phyloP scores from a whole-genome alignment of 371 early-diverging fungal genomes.

The Dinochytrium kinnereticum region DNA sequence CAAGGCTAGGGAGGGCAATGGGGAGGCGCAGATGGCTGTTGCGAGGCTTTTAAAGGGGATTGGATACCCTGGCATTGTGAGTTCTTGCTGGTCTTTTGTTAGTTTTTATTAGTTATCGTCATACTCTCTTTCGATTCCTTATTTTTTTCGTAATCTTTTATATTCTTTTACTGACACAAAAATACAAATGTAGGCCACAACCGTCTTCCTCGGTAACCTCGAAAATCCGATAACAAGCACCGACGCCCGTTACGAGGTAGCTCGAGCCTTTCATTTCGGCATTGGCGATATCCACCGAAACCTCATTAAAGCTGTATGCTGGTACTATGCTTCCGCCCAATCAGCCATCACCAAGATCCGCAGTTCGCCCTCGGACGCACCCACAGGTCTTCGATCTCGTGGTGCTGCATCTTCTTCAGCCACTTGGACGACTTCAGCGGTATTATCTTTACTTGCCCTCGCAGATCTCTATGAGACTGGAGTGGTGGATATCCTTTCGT shows the following conservation, averaged over 20 bases:
- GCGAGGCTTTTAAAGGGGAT: conserved; percentile 11
- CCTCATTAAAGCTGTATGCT: conserved; percentile 1
- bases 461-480: conserved; percentile 15
- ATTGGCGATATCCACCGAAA: conserved; percentile 18
- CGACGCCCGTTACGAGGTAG: conserved; percentile 23
- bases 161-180: background rate
- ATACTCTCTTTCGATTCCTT: background rate
- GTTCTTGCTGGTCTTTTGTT: conserved; percentile 6
- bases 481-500: background rate
- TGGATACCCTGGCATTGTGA: conserved; percentile 15
- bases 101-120: background rate
- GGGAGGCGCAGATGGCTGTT: conserved; percentile 15
- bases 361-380: background rate
- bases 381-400: background rate
- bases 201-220: conserved; percentile 21
- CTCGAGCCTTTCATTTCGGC: conserved; percentile 16
- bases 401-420: background rate
- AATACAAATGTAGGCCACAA: background rate
- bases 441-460: conserved; percentile 7
- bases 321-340: conserved; percentile 10
- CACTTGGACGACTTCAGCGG: background rate
- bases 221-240: background rate
- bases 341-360: background rate
- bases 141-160: background rate
- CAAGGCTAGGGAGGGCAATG: conserved; percentile 10